phyloP scores from a whole-genome alignment of 805 yeast genomes.

The Wickerhamiella kazuoi region DNA sequence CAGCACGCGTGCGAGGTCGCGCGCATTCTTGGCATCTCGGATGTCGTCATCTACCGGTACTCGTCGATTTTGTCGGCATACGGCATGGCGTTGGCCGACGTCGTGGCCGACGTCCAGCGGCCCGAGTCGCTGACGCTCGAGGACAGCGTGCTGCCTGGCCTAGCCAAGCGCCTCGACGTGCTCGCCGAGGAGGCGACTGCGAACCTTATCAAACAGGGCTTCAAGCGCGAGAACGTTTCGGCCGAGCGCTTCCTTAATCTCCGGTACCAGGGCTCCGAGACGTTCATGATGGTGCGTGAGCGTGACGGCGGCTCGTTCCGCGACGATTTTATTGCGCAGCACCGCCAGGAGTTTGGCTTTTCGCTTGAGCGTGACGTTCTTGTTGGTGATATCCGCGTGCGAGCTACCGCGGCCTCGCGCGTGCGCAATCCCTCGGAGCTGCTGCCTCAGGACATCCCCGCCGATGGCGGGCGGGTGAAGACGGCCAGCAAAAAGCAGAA shows the following conservation, averaged over 20 bases:
- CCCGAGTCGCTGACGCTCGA: conserved; percentile 39
- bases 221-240: conserved; percentile 26
- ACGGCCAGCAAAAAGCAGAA: conserved; percentile 17
- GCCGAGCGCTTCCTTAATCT: conserved; percentile 56
- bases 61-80: conserved; percentile 76
- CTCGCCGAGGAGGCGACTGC: conserved; percentile 28
- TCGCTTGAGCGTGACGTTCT: conserved; percentile 38
- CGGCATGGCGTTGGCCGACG: conserved; percentile 77
- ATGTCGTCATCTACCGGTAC: conserved; percentile 59
- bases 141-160: conserved; percentile 16
- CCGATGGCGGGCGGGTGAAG: not conserved
- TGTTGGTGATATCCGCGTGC: conserved; percentile 56
- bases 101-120: conserved; percentile 61
- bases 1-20: conserved; percentile 76
- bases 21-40: conserved; percentile 44
- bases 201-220: conserved; percentile 37
- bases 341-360: conserved; percentile 60
- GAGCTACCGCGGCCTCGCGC: conserved; percentile 47
- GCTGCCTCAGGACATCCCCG: conserved; percentile 3
- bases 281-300: conserved; percentile 48
- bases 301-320: conserved; percentile 4
- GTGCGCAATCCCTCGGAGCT: not conserved
- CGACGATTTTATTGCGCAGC: conserved; percentile 35
- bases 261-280: conserved; percentile 80
- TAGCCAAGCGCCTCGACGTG: conserved; percentile 30